Percentiles rank a stretch among this genome's conserved stretches.
Evolutionary conservation across 208 protist genomes (phyloP).

Genomic region (Leishmania guyanensis): DNA sequence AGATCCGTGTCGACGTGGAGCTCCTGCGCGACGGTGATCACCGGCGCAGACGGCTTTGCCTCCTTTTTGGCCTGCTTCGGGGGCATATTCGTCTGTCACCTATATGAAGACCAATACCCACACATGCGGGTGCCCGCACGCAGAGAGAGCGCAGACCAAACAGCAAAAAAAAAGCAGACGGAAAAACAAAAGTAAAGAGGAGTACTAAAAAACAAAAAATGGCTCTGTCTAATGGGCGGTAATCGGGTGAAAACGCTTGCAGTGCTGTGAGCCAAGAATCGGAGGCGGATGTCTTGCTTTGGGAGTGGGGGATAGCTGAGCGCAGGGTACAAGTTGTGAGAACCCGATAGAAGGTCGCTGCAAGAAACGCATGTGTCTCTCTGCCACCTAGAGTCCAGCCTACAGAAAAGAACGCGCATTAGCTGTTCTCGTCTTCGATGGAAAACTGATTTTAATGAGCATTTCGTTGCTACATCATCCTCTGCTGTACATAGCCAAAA

Average conservation of each 20-base stretch:
- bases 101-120: background rate
- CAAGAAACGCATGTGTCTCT: background rate
- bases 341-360: background rate
- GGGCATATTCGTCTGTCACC: constrained; percentile 5
- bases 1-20: constrained; percentile 81
- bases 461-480: background rate
- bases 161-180: background rate
- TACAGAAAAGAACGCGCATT: background rate
- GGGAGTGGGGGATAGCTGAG: background rate
- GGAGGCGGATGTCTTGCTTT: background rate
- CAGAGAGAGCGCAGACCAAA: background rate
- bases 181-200: background rate
- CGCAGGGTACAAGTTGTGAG: background rate
- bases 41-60: constrained; percentile 37
- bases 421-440: background rate
- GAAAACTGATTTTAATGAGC: background rate
- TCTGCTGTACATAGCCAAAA: background rate
- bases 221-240: background rate
- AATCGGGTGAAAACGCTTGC: too few relatives aligned
- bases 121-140: background rate
- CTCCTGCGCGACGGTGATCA: constrained; percentile 58
- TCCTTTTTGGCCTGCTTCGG: constrained; percentile 38
- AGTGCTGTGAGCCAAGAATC: background rate
- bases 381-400: background rate
- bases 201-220: background rate